phyloP scores from a whole-genome alignment of 768 basidiomycete genomes.

The Cantharellus anzutake region DNA sequence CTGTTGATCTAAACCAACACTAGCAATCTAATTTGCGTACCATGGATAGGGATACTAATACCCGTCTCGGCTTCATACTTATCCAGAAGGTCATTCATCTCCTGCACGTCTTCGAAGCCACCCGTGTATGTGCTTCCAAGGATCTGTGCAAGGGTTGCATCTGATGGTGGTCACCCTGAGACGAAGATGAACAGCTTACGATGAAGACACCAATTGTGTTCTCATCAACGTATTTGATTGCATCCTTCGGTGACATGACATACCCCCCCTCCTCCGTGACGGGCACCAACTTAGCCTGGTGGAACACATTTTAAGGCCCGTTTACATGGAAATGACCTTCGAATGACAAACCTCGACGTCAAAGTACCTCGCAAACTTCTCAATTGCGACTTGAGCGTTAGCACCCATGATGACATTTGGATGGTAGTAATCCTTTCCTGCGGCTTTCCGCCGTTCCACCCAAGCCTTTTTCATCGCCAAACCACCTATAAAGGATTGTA shows the following conservation, averaged over 20 bases:
- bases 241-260: constrained; percentile 49
- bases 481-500: constrained; percentile 15
- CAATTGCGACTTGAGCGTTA: constrained; percentile 50
- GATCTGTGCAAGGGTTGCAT: background rate
- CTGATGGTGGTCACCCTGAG: no score
- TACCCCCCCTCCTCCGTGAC: constrained; percentile 51
- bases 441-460: constrained; percentile 46
- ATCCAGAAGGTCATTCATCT: constrained; percentile 46
- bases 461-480: constrained; percentile 53
- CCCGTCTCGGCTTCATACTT: constrained; percentile 18
- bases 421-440: constrained; percentile 25
- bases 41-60: constrained; percentile 34
- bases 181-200: constrained; percentile 18
- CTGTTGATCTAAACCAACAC: no score
- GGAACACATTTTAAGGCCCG: no score
- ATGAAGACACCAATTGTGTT: constrained; percentile 55
- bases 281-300: constrained; percentile 34
- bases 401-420: constrained; percentile 38
- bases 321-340: no score
- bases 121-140: constrained; percentile 29
- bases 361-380: constrained; percentile 52
- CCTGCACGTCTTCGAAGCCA: constrained; percentile 64
- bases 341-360: constrained; percentile 29
- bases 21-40: constrained; percentile 9
- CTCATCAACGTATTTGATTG: constrained; percentile 48